phyloP scores from a whole-genome alignment of 2,329 filamentous ascomycete species.

The Colletotrichum aenigma region DNA sequence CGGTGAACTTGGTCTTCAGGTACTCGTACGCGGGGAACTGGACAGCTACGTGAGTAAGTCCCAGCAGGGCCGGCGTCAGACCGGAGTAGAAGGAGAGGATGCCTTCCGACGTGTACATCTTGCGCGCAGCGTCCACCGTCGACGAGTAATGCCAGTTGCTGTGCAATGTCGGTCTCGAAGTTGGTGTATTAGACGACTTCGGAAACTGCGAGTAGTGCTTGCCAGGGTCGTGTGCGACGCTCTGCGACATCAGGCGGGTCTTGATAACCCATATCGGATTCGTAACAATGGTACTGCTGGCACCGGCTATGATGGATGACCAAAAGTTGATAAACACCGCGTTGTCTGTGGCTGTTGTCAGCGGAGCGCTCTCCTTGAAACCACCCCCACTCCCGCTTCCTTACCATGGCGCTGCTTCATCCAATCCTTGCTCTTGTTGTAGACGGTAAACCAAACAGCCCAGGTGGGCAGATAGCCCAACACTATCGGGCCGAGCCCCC shows the following conservation, averaged over 20 bases:
- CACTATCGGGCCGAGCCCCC: constrained; percentile 92
- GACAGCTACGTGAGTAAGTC: constrained; percentile 92
- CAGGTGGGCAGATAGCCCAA: constrained; percentile 96
- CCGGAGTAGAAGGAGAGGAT: constrained; percentile 93
- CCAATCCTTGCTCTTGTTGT: constrained; percentile 84
- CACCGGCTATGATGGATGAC: constrained; percentile 89
- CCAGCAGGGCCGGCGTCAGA: constrained; percentile 87
- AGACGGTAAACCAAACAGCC: constrained; percentile 97
- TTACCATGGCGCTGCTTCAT: constrained; percentile 71
- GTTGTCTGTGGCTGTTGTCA: constrained; percentile 60
- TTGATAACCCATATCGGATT: constrained; percentile 99
- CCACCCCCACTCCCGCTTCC: not conserved
- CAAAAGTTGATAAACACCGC: constrained; percentile 81
- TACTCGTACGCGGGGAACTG: constrained; percentile 97
- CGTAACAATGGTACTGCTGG: constrained; percentile 89
- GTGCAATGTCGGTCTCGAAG: constrained; percentile 58
- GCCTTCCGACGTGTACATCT: constrained; percentile 94
- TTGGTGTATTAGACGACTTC: constrained; percentile 57
- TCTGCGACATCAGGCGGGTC: constrained; percentile 96
- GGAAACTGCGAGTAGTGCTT: constrained; percentile 51
- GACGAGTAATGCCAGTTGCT: constrained; percentile 91
- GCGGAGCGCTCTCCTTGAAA: not conserved
- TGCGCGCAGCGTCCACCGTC: constrained; percentile 88
- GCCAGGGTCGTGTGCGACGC: constrained; percentile 54
- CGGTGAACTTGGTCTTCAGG: constrained; percentile 89